Evolutionary conservation across 129 eudicot genomes (phyloP), one percentile per base, ranked within the genome.

Genomic region (Helianthus annuus): DNA sequence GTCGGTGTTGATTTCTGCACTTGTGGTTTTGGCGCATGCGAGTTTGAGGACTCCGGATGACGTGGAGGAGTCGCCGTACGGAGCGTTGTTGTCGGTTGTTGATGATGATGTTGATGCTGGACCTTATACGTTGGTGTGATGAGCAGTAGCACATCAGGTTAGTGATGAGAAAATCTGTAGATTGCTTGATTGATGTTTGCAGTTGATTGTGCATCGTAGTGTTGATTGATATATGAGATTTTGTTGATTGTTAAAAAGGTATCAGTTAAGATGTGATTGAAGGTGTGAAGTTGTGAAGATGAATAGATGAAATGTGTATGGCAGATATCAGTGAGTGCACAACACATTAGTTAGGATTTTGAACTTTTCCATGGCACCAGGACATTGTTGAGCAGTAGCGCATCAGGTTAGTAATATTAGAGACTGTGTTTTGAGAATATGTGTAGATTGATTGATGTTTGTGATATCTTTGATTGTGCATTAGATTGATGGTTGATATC

Each of bases 1-100:
- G n/a, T 49, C 85, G 10, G 10, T 76, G 6, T 51, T 70, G 13
- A 19, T 89, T 48, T 81, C 79, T 7, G 71, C 59, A 1, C 27
- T 39, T 66, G 34, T 84, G 22, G 74, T 72, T 59, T 52, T 79
- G 29, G n/a, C 84, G 29, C 96, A 89, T 46, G 92, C 74, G 29
- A 80, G 73, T 51, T 36, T 84, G 73, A 70, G 84, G 81, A 78
- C 80, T 63, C 77, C 83, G 22, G 89, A 89, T 40, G 88, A 86
- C 49, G 82, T 78, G 39, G 59, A 69, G 80, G 88, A 81, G 40
- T 79, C 84, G 11, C 79, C 82, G 2, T 81, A 83, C 66, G 86
- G 88, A 38, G 79, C 82, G 7, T 75, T 85, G 86, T 75, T 83
- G 19, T 80, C 83, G 27, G 87, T 82, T 61, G 80, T 83, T 44